Percentiles rank a stretch among this genome's conserved stretches.
Conservation (phyloP, 2,329 filamentous ascomycete species). For the Alternaria hordeiaustralica region DNA sequence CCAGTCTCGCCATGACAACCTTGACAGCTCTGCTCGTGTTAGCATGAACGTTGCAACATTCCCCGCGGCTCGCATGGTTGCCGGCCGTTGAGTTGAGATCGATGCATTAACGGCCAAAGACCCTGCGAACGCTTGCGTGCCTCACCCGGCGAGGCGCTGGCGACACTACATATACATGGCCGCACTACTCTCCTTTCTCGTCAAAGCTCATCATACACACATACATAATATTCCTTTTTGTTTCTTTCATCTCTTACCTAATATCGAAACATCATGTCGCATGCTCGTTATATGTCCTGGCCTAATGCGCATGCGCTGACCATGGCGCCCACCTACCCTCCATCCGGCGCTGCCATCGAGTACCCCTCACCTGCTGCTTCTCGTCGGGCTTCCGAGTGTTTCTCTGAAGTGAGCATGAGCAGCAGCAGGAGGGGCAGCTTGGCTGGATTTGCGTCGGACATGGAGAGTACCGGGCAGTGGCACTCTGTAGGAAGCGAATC, state of each 20-base stretch:
- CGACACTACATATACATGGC: conserved; percentile 45
- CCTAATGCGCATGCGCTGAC: conserved; percentile 42
- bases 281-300: conserved; percentile 45
- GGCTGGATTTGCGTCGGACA: conserved; percentile 44
- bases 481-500: conserved; percentile 46
- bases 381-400: conserved; percentile 41
- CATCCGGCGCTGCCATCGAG: conserved; percentile 40
- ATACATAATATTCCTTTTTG: conserved; percentile 39
- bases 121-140: conserved; percentile 15
- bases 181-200: conserved; percentile 27
- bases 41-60: conserved; percentile 34
- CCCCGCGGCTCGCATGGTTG: conserved; percentile 31
- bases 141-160: conserved; percentile 12
- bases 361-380: conserved; percentile 44
- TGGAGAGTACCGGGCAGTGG: conserved; percentile 49
- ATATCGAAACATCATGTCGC: conserved; percentile 36
- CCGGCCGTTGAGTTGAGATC: conserved; percentile 32
- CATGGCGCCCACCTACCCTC: conserved; percentile 46
- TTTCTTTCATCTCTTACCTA: conserved; percentile 15
- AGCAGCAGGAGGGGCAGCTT: conserved; percentile 43
- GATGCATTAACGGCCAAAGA: conserved; percentile 29
- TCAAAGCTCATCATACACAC: conserved; percentile 34
- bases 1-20: conserved; percentile 38
- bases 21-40: conserved; percentile 12
- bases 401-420: conserved; percentile 37